phyloP scores from a whole-genome alignment of 2,329 filamentous ascomycete species.

The Capronia americana region DNA sequence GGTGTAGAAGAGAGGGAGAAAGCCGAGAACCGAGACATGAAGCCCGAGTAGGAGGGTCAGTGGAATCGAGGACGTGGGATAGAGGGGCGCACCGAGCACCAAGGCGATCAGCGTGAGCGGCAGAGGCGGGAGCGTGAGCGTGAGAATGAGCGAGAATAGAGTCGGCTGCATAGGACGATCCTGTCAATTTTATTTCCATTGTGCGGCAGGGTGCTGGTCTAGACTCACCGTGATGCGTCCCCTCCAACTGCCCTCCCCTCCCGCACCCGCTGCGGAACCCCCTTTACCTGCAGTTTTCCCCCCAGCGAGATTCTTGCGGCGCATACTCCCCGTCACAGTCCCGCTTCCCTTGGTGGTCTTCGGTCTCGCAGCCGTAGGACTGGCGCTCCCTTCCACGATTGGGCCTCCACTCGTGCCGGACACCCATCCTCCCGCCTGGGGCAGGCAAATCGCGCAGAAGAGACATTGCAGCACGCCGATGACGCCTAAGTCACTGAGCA shows the following conservation, averaged over 20 bases:
- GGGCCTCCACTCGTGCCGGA: constrained; percentile 35
- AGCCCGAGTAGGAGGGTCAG: constrained; percentile 82
- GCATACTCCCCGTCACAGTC: constrained; percentile 30
- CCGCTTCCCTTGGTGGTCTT: constrained; percentile 22
- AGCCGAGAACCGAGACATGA: constrained; percentile 78
- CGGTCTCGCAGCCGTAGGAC: constrained; percentile 12
- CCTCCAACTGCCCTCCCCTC: constrained; percentile 34
- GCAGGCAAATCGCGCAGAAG: constrained; percentile 66
- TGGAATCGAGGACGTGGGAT: constrained; percentile 70
- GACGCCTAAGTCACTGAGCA: constrained; percentile 67
- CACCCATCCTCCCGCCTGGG: constrained; percentile 54
- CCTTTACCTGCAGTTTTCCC: constrained; percentile 25
- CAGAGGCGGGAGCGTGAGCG: constrained; percentile 59
- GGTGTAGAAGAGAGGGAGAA: constrained; percentile 82
- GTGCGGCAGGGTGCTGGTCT: not conserved
- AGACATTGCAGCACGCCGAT: constrained; percentile 68
- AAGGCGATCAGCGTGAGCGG: constrained; percentile 67
- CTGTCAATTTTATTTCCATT: not conserved
- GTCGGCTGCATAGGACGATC: constrained; percentile 29
- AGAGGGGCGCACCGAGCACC: constrained; percentile 84
- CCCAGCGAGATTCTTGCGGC: constrained; percentile 33
- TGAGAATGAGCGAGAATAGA: constrained; percentile 66
- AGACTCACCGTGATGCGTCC: constrained; percentile 41
- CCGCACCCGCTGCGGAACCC: constrained; percentile 19
- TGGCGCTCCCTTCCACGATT: constrained; percentile 33